Evolutionary conservation across 257 asterid genomes (phyloP).

Genomic region (Nemophila menziesii): DNA sequence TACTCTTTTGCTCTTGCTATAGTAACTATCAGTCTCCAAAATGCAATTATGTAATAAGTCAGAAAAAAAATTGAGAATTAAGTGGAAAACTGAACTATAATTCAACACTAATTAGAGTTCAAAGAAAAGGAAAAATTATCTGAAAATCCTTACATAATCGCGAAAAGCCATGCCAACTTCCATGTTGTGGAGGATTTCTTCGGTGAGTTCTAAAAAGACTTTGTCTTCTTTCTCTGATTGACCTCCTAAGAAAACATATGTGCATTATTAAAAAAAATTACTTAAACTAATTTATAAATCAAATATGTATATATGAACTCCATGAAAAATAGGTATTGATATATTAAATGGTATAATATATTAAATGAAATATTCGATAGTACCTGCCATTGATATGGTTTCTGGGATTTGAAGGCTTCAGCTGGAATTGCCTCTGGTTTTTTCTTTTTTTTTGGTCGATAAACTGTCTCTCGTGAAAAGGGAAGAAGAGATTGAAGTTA

Average conservation of each 20-base stretch:
- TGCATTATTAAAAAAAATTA: neutral
- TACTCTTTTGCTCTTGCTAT: too few species aligned
- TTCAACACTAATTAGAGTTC: too few species aligned
- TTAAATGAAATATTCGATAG: neutral
- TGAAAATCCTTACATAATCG: constrained; percentile 40
- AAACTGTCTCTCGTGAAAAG: too few species aligned
- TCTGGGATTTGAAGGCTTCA: neutral
- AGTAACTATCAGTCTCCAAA: too few species aligned
- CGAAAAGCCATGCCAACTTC: constrained; percentile 97
- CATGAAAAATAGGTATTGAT: neutral
- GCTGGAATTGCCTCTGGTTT: too few species aligned
- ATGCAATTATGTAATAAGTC: too few species aligned
- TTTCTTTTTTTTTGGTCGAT: too few species aligned
- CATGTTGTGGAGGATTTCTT: constrained; percentile 92
- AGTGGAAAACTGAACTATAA: neutral
- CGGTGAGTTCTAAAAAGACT: constrained; percentile 73
- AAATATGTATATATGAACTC: too few species aligned
- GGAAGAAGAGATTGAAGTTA: neutral
- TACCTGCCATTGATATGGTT: neutral
- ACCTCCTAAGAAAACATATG: constrained; percentile 32
- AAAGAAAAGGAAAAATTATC: neutral
- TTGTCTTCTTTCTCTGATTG: constrained; percentile 63
- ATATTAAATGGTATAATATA: neutral
- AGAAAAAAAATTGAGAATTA: too few species aligned
- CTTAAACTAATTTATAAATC: too few species aligned